Evolutionary conservation across 768 basidiomycete species (phyloP), one percentile per base, ranked within the genome.

Genomic region (Mycena leptocephala): DNA sequence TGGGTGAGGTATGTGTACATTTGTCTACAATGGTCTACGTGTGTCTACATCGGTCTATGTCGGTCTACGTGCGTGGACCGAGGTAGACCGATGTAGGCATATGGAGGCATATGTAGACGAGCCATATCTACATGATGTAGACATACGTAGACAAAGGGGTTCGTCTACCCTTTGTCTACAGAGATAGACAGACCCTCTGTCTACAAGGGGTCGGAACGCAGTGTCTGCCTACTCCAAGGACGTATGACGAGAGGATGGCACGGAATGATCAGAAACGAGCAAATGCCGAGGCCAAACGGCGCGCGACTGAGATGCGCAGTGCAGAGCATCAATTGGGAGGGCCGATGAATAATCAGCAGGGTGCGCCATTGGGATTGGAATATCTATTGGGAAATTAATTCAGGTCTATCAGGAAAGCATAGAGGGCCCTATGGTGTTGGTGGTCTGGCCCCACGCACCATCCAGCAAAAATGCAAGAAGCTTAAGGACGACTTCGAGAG

Each of bases 381-480:
- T 63, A 11, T 41, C 18, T 39, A 24, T 41, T 32, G 11, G 35
- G 18, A 24, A 13, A 18, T 41, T 24, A 26, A 5, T 63, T 14
- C 6, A 63, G n/a, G n/a, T n/a, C n/a, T n/a, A n/a, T n/a, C n/a
- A 63, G 62, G 62, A 8, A 63, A 63, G n/a, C 39, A 63, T 3
- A 16, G 62, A 26, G 62, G 62, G 5, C 37, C 62, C 13, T 63
- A 63, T 43, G n/a, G 5, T 3, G 28, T 26, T 43, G 62, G 62
- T 43, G 62, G 62, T 16, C 30, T 43, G 11, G 39, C 62, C 5
- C 22, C n/a, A n/a, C 62, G 62, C 24, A 39, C 22, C 7, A 24
- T 24, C 24, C 62, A 63, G n/a, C 37, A 63, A 26, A 63, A 63
- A n/a, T 14, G 39, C 22, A 63, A 63, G 62, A 63, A 63, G 28